A percentile compares a stretch with the other conserved stretches of the same genome.
Conservation (phyloP, 257 asterid species). For the Solanum chilense region DNA sequence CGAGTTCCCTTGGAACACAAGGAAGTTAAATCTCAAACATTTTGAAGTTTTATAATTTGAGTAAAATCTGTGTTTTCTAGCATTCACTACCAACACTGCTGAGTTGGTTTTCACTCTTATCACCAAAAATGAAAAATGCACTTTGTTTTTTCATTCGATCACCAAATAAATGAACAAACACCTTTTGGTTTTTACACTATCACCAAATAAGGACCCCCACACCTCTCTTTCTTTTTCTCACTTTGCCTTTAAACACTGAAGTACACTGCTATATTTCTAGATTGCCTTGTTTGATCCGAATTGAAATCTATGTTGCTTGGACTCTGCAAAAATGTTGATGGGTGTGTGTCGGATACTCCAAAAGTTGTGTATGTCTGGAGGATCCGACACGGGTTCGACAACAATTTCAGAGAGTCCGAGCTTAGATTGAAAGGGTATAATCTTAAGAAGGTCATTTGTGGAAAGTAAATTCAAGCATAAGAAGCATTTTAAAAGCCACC, state of each 20-base stretch:
- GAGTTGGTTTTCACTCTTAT: not conserved
- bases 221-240: not conserved
- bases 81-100: not conserved
- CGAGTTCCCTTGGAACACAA: not conserved
- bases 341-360: not conserved
- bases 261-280: not conserved
- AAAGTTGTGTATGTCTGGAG: not conserved
- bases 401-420: not conserved
- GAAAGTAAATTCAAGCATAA: not conserved
- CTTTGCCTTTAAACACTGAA: not conserved
- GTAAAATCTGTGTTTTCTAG: not conserved
- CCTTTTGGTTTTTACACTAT: not conserved
- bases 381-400: not conserved
- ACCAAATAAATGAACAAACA: not conserved
- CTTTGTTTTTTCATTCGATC: not conserved
- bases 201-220: not conserved
- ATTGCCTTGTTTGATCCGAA: not conserved
- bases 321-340: not conserved
- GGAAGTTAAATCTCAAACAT: not conserved
- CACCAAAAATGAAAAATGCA: not conserved
- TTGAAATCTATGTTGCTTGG: not conserved
- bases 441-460: not conserved
- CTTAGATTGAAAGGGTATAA: not conserved
- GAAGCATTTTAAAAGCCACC: not conserved
- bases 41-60: not conserved